Conservation (phyloP, 345 rosid genomes). For the Boechera retrofracta region DNA sequence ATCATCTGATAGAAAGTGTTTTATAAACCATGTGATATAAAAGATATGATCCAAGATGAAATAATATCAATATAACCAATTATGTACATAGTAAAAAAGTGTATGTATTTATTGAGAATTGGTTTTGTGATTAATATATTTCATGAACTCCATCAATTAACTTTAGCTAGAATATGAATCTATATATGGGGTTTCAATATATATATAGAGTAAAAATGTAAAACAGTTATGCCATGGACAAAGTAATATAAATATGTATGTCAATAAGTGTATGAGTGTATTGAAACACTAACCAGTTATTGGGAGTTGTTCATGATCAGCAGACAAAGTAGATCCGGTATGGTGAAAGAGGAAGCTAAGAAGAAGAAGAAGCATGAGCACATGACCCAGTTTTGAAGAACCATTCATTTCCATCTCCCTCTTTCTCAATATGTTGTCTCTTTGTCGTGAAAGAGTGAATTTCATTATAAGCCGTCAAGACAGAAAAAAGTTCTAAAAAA, state of each 20-base stretch:
- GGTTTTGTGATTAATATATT: neutral
- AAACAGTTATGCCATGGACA: neutral
- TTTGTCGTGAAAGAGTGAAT: neutral
- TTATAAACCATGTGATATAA: neutral
- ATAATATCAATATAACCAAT: neutral
- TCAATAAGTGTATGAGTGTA: neutral
- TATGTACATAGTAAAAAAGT: neutral
- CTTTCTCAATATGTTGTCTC: neutral
- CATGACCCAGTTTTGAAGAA: conserved; percentile 6
- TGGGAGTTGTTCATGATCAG: neutral
- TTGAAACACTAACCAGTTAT: conserved; percentile 19
- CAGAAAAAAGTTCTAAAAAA: neutral
- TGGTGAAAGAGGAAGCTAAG: neutral
- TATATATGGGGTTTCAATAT: neutral
- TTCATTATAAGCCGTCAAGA: neutral
- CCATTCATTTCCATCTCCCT: neutral
- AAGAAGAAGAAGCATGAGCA: neutral
- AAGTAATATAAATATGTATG: neutral
- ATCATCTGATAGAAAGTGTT: neutral
- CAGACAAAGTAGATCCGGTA: conserved; percentile 9
- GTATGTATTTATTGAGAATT: neutral
- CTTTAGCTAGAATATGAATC: neutral
- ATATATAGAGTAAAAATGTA: neutral
- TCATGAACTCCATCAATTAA: neutral
- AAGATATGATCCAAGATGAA: neutral